phyloP scores from a whole-genome alignment of 805 yeast species.

The Kodamaea fukazawae region DNA sequence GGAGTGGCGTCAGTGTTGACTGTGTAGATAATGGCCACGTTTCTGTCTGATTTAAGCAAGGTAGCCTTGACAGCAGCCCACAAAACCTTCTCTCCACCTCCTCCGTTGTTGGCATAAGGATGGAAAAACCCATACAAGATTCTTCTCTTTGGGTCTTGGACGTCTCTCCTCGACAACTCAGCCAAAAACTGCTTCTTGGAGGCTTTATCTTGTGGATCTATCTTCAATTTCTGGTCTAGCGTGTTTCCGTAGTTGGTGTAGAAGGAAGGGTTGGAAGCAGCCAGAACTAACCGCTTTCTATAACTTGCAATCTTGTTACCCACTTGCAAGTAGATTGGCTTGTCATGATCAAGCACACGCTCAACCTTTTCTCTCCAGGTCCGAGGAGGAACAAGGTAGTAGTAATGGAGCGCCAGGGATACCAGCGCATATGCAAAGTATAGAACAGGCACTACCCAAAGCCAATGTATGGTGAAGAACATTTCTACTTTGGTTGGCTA shows the following conservation, averaged over 20 bases:
- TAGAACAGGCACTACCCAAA: slow-evolving; percentile 10
- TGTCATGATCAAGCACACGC: slow-evolving; percentile 30
- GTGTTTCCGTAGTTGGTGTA: slow-evolving; percentile 35
- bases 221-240: slow-evolving; percentile 29
- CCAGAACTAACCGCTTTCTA: slow-evolving; percentile 36
- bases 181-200: slow-evolving; percentile 22
- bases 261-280: slow-evolving; percentile 35
- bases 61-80: slow-evolving; percentile 91
- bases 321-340: slow-evolving; percentile 34
- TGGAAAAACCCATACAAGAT: slow-evolving; percentile 83
- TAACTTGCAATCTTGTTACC: slow-evolving; percentile 38
- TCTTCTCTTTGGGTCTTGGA: slow-evolving; percentile 37
- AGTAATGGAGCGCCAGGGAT: slow-evolving; percentile 28
- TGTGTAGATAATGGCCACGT: slow-evolving; percentile 70
- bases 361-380: slow-evolving; percentile 36
- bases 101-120: slow-evolving; percentile 94
- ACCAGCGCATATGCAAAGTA: slow-evolving; percentile 19
- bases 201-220: slow-evolving; percentile 28
- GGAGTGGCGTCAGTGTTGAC: slow-evolving; percentile 56
- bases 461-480: slow-evolving; percentile 2
- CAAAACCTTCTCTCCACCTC: slow-evolving; percentile 96
- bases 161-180: slow-evolving; percentile 30
- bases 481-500: neutral
- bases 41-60: slow-evolving; percentile 43
- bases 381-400: slow-evolving; percentile 38